Conservation (phyloP, 2,329 filamentous ascomycete species). For the Botrytis fabae region DNA sequence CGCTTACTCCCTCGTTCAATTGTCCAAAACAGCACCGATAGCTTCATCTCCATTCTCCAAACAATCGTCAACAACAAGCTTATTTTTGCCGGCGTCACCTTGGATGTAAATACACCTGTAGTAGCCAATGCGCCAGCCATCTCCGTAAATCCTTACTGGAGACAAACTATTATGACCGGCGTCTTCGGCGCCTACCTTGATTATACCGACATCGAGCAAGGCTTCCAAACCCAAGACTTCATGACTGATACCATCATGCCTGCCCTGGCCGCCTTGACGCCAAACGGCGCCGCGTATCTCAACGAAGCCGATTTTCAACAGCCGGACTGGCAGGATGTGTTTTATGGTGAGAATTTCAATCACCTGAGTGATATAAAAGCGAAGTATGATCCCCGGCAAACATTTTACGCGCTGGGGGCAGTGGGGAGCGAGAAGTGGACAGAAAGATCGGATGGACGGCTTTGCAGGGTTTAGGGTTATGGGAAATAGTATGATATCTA, state of each 20-base stretch:
- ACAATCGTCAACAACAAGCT: slow-evolving; percentile 3
- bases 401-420: neutral
- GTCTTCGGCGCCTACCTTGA: slow-evolving; percentile 6
- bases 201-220: neutral
- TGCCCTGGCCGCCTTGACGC: neutral
- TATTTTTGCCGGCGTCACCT: slow-evolving; percentile 15
- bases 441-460: neutral
- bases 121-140: neutral
- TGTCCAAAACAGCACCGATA: neutral
- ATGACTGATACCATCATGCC: neutral
- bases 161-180: slow-evolving; percentile 12
- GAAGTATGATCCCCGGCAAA: slow-evolving; percentile 1
- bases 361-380: neutral
- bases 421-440: slow-evolving; percentile 1
- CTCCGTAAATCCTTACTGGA: slow-evolving; percentile 20
- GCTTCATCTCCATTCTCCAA: slow-evolving; percentile 2
- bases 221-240: neutral
- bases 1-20: slow-evolving; percentile 5
- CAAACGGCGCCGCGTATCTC: neutral
- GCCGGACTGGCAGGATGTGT: neutral
- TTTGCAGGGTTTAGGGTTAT: neutral
- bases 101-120: slow-evolving; percentile 12
- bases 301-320: slow-evolving; percentile 16
- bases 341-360: neutral
- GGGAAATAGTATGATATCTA: too few relatives aligned